Conservation (phyloP, 805 yeast genomes). For the Ogataea zsoltii region DNA sequence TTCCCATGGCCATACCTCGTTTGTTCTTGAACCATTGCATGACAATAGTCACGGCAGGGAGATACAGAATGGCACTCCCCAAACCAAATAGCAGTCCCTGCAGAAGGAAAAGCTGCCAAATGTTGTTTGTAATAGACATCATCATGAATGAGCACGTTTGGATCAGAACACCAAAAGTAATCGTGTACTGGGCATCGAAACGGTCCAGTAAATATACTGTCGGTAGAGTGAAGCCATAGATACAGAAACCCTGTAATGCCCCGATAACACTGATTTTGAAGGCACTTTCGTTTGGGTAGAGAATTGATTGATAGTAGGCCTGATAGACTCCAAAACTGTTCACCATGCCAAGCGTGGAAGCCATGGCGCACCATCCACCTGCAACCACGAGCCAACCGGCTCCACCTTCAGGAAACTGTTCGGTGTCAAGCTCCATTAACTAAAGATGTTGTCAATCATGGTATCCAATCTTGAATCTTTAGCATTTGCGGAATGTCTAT, state of each 20-base stretch:
- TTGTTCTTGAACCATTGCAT: conserved; percentile 40
- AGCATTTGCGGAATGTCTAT: too few relatives aligned
- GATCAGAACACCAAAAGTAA: conserved; percentile 42
- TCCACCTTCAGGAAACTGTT: conserved; percentile 52
- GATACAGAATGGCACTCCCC: conserved; percentile 53
- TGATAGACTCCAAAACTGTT: conserved; percentile 60
- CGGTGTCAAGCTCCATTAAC: conserved; percentile 15
- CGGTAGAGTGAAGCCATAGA: conserved; percentile 48
- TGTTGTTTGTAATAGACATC: conserved; percentile 52
- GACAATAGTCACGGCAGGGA: conserved; percentile 56
- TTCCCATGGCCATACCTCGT: conserved; percentile 15
- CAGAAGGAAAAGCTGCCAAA: conserved; percentile 66
- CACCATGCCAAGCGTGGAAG: conserved; percentile 57
- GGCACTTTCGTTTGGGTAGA: conserved; percentile 43
- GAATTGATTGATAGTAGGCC: conserved; percentile 41
- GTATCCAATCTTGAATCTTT: too few relatives aligned
- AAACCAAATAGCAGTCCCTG: conserved; percentile 65
- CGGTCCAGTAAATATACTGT: conserved; percentile 36
- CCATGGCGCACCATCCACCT: conserved; percentile 43
- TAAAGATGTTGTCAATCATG: too few relatives aligned
- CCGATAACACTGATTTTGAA: conserved; percentile 54
- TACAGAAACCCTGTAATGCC: conserved; percentile 45
- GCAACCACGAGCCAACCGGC: conserved; percentile 53
- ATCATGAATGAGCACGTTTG: conserved; percentile 49
- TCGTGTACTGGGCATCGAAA: conserved; percentile 18